Percentiles rank a stretch among this genome's conserved stretches.
These are phyloP conservation scores for Cryomyces antarcticus DNA, from an alignment of 495 filamentous ascomycete species.

Conservation along the genomic window DNA sequence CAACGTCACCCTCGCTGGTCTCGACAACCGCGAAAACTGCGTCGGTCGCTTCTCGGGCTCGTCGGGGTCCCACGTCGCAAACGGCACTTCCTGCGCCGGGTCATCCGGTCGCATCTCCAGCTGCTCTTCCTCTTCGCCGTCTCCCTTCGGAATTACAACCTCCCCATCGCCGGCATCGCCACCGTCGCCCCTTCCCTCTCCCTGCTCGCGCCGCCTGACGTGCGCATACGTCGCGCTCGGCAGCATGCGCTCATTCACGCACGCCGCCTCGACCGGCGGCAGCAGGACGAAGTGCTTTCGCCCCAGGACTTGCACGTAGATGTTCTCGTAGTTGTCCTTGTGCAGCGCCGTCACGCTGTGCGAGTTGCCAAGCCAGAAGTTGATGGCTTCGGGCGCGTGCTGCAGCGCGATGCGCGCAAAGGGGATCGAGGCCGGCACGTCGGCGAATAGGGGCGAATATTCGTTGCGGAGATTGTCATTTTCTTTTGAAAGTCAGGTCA, in stretches of 20 bases:
- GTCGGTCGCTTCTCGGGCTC: constrained; percentile 25
- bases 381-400: constrained; percentile 44
- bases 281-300: constrained; percentile 50
- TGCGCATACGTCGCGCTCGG: constrained; percentile 28
- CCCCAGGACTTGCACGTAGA: constrained; percentile 54
- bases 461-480: constrained; percentile 59
- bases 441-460: constrained; percentile 33
- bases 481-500: constrained; percentile 20
- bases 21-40: constrained; percentile 30
- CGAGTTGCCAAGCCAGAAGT: constrained; percentile 60
- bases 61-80: constrained; percentile 55
- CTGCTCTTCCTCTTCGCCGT: constrained; percentile 4
- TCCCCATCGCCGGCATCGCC: background rate
- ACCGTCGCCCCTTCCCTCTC: background rate
- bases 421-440: constrained; percentile 34
- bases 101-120: constrained; percentile 18
- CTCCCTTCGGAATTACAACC: background rate
- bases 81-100: constrained; percentile 28
- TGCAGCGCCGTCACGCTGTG: constrained; percentile 45
- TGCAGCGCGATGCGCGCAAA: constrained; percentile 48
- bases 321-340: constrained; percentile 64
- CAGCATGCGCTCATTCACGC: constrained; percentile 38
- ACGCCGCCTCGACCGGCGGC: constrained; percentile 39
- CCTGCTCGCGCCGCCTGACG: background rate
- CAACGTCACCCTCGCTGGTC: constrained; percentile 38